Base-by-base conservation (phyloP, 2,329 filamentous ascomycete species). In the Sporothrix variecibatus region DNA sequence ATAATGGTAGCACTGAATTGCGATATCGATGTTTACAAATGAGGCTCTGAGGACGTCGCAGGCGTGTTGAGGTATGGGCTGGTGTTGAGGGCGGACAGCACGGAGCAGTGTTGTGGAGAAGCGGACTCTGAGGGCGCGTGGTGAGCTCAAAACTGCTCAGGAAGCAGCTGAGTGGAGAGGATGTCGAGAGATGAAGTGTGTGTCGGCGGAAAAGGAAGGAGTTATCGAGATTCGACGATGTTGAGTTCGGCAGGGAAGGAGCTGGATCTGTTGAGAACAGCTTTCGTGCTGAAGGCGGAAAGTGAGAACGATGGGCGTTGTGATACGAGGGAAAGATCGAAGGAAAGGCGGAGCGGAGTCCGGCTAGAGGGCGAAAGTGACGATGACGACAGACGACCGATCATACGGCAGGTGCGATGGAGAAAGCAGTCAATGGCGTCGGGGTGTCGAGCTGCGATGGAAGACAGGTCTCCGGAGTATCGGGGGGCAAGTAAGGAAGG, bases 371-470 rank as follows among this genome's bases (percentile, higher is more conserved):
- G 26, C 53, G 65, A 49, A 28, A 28, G 65, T 38, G 67, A 73
- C 72, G 72, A 72, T 71, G 73, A 74, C 73, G 73, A 72, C 58
- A 67, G 68, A 68, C 1, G 40, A 56, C n/a, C 34, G 58, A 34
- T 31, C 40, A 67, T 56, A 71, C 56, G 26, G 67, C 67, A 71
- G 67, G 64, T 62, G 26, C 53, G 68, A 58, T 26, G 49, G 49
- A 40, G 49, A 15, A 49, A 70, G 65, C 15, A 49, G 43, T 68
- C 65, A 68, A 68, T 68, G 26, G 43, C 65, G 65, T 51, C 43
- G 43, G 23, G 15, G 15, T n/a, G 12, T 43, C 34, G 34, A 51
- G 43, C 43, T 34, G 65, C 43, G 26, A 68, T 51, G 43, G 43
- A 68, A 51, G 26, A 26, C 26, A 28, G 40, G 23, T n/a, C 65